Evolutionary conservation across 345 rosid genomes (phyloP).

Genomic region (Arabidopsis suecica): DNA sequence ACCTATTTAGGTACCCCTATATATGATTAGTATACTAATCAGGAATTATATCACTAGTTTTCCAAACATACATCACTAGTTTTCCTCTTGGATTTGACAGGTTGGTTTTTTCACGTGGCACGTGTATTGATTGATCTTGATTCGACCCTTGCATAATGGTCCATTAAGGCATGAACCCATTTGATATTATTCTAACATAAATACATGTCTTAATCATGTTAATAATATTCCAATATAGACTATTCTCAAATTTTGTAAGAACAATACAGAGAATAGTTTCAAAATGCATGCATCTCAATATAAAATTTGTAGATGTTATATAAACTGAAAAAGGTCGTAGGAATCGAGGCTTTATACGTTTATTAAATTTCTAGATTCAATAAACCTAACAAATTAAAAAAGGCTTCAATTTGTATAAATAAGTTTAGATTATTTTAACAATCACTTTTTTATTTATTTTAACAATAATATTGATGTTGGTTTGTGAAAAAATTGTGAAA

Average conservation of each 20-base stretch:
- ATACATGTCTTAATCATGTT: not conserved
- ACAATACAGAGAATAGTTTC: not conserved
- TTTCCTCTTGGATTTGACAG: constrained; percentile 17
- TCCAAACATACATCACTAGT: not conserved
- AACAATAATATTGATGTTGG: not conserved
- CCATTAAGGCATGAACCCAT: constrained; percentile 18
- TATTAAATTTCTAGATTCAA: not conserved
- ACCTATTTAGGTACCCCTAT: not conserved
- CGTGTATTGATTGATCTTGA: constrained; percentile 36
- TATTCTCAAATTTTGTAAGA: not conserved
- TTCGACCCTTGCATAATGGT: constrained; percentile 25
- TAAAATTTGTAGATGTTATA: not conserved
- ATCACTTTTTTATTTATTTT: not conserved
- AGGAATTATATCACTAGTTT: not conserved
- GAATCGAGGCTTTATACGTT: not conserved
- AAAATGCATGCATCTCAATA: not conserved
- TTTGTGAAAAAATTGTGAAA: constrained; percentile 12
- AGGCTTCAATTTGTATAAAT: not conserved
- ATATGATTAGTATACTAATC: constrained; percentile 9
- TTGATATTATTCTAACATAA: constrained; percentile 24
- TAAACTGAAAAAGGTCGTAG: not conserved
- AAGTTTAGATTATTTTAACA: not conserved
- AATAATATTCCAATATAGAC: not conserved
- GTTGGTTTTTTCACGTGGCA: constrained; percentile 33
- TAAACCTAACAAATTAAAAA: not conserved